These are phyloP conservation scores for Thelephora terrestris DNA, from an alignment of 1,284 basidiomycete species.

Conservation along the genomic window DNA sequence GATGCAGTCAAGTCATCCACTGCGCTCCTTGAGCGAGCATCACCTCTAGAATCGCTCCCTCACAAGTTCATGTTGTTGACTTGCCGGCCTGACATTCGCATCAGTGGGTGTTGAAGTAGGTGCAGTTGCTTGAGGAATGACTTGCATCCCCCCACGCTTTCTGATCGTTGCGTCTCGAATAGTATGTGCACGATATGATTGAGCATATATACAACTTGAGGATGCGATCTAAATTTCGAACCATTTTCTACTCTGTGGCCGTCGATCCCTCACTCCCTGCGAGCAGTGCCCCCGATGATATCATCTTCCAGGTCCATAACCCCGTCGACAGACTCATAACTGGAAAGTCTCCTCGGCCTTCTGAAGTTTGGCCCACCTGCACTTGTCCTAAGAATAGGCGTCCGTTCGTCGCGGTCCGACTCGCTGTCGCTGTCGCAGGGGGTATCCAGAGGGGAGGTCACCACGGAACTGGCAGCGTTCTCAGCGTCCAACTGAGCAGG, in stretches of 20 bases:
- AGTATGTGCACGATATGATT: no score
- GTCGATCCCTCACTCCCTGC: conserved; percentile 1
- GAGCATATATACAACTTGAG: no score
- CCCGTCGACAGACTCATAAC: conserved; percentile 35
- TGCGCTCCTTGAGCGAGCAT: conserved; percentile 34
- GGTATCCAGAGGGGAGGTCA: conserved; percentile 9
- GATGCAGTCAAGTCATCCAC: conserved; percentile 57
- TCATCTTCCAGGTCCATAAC: conserved; percentile 33
- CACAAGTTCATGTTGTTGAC: not conserved
- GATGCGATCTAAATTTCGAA: no score
- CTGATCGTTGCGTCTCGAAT: no score
- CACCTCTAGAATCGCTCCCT: not conserved
- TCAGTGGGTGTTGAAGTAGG: no score
- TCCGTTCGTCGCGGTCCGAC: conserved; percentile 13
- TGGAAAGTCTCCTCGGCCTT: conserved; percentile 27
- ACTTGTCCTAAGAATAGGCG: conserved; percentile 8
- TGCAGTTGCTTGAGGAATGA: no score
- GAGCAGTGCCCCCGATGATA: conserved; percentile 28
- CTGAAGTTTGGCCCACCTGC: not conserved
- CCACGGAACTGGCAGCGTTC: conserved; percentile 5
- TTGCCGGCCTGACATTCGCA: not conserved
- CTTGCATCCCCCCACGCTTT: not conserved
- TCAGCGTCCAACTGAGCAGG: conserved; percentile 4
- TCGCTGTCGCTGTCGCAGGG: conserved; percentile 16
- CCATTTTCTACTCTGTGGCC: no score